A percentile compares a stretch with the other conserved stretches of the same genome.
These are phyloP conservation scores for Xylariaceae sp. DNA, from an alignment of 2,329 filamentous ascomycete genomes.

Conservation along the genomic window DNA sequence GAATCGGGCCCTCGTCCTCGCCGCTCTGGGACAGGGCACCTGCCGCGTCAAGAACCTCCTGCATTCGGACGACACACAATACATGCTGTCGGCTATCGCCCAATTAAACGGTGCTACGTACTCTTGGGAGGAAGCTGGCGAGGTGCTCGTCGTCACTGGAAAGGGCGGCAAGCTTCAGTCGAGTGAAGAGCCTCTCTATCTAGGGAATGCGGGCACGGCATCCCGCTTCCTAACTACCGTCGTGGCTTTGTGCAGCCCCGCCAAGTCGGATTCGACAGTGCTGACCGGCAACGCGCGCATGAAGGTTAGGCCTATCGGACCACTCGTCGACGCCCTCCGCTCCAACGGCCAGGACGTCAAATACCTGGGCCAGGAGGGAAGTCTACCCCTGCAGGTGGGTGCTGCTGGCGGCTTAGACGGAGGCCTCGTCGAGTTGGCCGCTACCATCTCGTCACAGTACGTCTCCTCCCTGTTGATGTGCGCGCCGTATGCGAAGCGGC, in stretches of 20 bases:
- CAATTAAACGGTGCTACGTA: constrained; percentile 82
- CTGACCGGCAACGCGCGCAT: constrained; percentile 93
- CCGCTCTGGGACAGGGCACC: constrained; percentile 78
- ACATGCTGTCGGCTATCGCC: constrained; percentile 89
- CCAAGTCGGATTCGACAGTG: constrained; percentile 61
- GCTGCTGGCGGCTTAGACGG: constrained; percentile 80
- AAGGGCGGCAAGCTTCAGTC: constrained; percentile 83
- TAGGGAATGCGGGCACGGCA: constrained; percentile 94
- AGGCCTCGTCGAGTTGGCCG: constrained; percentile 84
- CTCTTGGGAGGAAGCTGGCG: constrained; percentile 91
- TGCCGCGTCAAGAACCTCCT: constrained; percentile 89
- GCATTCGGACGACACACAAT: constrained; percentile 94
- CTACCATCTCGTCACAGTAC: constrained; percentile 97
- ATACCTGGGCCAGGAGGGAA: constrained; percentile 77
- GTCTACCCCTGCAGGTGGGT: constrained; percentile 75
- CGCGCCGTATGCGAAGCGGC: constrained; percentile 90
- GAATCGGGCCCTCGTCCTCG: constrained; percentile 89
- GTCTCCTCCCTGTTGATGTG: constrained; percentile 96
- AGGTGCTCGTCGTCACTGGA: constrained; percentile 80
- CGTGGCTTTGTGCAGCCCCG: constrained; percentile 71
- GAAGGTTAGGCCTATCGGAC: constrained; percentile 91
- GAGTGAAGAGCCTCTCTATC: constrained; percentile 71
- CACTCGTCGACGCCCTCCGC: constrained; percentile 83
- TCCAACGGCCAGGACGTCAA: constrained; percentile 82
- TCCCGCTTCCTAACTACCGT: constrained; percentile 94